phyloP scores from a whole-genome alignment of 2,329 filamentous ascomycete genomes.

The Drechslerella coelobrocha region DNA sequence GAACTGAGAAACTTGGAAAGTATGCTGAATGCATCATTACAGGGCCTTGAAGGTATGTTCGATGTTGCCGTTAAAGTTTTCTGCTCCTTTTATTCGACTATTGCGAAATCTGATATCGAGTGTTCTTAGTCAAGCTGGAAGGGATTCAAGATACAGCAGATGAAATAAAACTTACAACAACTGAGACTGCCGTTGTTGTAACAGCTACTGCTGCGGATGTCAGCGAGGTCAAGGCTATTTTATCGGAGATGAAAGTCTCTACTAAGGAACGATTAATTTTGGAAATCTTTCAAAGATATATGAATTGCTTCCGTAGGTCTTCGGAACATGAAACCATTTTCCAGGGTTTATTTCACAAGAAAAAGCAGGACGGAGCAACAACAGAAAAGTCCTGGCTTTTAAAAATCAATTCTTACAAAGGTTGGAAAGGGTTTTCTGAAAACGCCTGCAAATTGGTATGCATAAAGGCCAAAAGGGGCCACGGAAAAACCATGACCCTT shows the following conservation, averaged over 20 bases:
- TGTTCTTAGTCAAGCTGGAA: background rate
- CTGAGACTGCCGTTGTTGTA: background rate
- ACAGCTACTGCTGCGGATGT: background rate
- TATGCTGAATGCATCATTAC: background rate
- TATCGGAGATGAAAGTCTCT: background rate
- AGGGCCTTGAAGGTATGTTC: conserved; percentile 1
- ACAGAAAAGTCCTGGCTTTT: conserved; percentile 20
- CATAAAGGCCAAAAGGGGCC: conserved; percentile 17
- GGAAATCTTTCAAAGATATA: conserved; percentile 11
- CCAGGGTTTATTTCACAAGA: conserved; percentile 7
- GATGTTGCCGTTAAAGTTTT: background rate
- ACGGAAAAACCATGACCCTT: conserved; percentile 28
- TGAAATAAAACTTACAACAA: background rate
- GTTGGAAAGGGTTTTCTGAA: conserved; percentile 13
- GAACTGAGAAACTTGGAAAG: conserved; percentile 5
- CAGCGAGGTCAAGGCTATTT: background rate
- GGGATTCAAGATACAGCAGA: background rate
- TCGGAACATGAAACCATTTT: conserved; percentile 12
- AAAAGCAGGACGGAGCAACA: conserved; percentile 10
- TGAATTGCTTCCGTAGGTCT: conserved; percentile 15
- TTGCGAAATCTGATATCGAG: background rate
- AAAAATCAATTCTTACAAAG: conserved; percentile 5
- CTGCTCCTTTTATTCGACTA: background rate
- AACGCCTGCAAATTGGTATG: conserved; percentile 12
- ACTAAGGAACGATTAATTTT: too few species aligned